Base-by-base conservation (phyloP, 2,329 filamentous ascomycete genomes). In the Claviceps pazoutovae region DNA sequence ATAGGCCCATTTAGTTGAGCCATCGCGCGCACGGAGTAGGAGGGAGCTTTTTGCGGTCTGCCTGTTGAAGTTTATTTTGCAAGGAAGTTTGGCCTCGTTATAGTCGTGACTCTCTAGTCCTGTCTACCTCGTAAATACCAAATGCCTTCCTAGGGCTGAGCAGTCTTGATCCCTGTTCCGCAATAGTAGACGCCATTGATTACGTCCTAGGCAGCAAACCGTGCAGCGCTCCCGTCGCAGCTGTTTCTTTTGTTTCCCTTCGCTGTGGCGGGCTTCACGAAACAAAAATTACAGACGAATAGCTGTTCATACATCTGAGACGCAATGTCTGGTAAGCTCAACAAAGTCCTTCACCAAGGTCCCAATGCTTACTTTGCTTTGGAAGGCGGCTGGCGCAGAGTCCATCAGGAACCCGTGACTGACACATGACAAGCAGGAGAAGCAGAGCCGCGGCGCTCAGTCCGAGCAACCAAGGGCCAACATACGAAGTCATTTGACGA, bases 381-480 rank as follows among this genome's bases (percentile, higher is more conserved):
- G 30, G 30, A 34, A 34, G 9, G 9, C 30, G 30, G 9, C 30
- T 34, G 47, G n/a, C 13, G 47, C 51, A 23, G 14, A 21, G 21
- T 34, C 9, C 30, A 34, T 34, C 21, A 13, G 26, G 21, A 36
- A 48, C n/a, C 19, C 8, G 19, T 2, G 47, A 51, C 57, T 58
- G 47, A 58, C 13, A 34, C 26, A 21, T 53, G 45, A 37, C n/a
- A 6, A 17, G 36, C 60, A 69, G 66, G 67, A 65, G 76, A 81
- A 68, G 67, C 71, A 53, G 91, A 96, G 78, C 87, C 89, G 54
- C 85, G 93, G 67, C 87, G 93, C 65, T 98, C 93, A 44, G 90
- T 93, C 58, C 86, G 93, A 62, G 89, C 91, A 61, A 98, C 93
- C 57, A 98, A 98, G 66, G 93, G 93, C 65, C 90, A 96, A 62